Base-by-base conservation (phyloP, 768 basidiomycete species). In the Punctularia strigosozonata region DNA sequence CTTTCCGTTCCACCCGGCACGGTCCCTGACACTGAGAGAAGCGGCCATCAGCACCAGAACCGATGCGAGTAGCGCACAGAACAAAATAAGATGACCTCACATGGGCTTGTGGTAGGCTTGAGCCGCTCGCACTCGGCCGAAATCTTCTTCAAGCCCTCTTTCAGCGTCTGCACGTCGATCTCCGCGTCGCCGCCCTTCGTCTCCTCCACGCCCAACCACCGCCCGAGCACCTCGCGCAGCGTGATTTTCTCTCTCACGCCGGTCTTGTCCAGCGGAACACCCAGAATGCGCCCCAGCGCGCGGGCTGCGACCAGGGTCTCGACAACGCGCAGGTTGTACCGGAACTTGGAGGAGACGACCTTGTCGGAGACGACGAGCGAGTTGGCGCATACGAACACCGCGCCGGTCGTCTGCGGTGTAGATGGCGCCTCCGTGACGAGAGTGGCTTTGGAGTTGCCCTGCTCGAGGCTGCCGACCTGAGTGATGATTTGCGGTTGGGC, bases 251-350 rank as follows among this genome's bases (percentile, higher is more conserved):
- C 71, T 25, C 54, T 59, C n/a, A 41, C 57, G 42, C 57, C 60
- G 14, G 46, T 28, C 10, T 8, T 28, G 26, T 28, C 61, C 10
- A 61, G 56, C 17, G 48, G 32, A 10, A 64, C 53, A 2, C 65
- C 69, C 18, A 91, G 68, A 25, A 62, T 59, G 22, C 69, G 66
- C 0, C 78, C 77, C 10, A 95, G 68, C 4, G 89, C 63, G 19
- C 82, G 70, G 0, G 90, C 86, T 1, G 77, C 81, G 25, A 77
- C 79, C 15, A 89, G 77, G 0, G 81, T 85, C 57, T 95, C 90
- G n/a, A 92, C 83, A 24, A 91, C 89, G 24, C 87, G 85, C 13
- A 92, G 66, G 52, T 95, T 94, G 64, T 94, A 92, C 32, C 77
- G 70, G 25, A 67, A 71, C 48, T 80, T 83, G 2, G 86, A 83